These are phyloP conservation scores for Penicillium samsonianum DNA, from an alignment of 495 filamentous ascomycete species.

Conservation along the genomic window DNA sequence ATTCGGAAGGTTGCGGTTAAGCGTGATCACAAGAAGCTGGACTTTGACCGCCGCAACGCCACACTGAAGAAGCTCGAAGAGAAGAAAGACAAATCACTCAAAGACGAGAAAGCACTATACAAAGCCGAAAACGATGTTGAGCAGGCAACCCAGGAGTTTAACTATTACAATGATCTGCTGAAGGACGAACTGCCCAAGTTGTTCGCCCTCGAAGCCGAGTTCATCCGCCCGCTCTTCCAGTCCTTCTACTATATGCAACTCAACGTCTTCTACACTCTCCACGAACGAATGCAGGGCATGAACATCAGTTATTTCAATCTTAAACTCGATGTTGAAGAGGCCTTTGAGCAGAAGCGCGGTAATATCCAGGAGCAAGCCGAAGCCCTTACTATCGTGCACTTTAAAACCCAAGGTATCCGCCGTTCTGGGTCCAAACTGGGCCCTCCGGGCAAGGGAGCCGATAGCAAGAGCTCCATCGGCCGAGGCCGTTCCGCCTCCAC, in stretches of 20 bases:
- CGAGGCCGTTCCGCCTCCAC: slow-evolving; percentile 43
- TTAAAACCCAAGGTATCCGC: slow-evolving; percentile 75
- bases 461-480: slow-evolving; percentile 30
- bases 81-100: slow-evolving; percentile 93
- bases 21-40: slow-evolving; percentile 95
- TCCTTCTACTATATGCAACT: slow-evolving; percentile 99
- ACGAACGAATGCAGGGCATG: slow-evolving; percentile 95
- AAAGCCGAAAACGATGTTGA: slow-evolving; percentile 93
- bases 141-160: slow-evolving; percentile 89
- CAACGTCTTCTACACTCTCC: slow-evolving; percentile 98
- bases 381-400: slow-evolving; percentile 75
- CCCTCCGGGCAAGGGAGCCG: slow-evolving; percentile 34
- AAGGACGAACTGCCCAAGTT: slow-evolving; percentile 95
- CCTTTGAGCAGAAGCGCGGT: slow-evolving; percentile 84
- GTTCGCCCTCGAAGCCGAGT: slow-evolving; percentile 90
- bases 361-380: slow-evolving; percentile 82
- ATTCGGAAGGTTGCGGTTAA: slow-evolving; percentile 87
- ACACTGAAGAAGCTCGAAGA: slow-evolving; percentile 92
- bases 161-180: slow-evolving; percentile 94
- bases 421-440: slow-evolving; percentile 52
- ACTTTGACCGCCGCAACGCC: slow-evolving; percentile 84
- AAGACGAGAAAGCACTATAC: slow-evolving; percentile 97
- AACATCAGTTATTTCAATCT: slow-evolving; percentile 98
- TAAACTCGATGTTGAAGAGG: slow-evolving; percentile 82
- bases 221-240: slow-evolving; percentile 96